Base-by-base conservation (phyloP, 371 early-diverging fungal genomes). In the Mucor plumbeus region DNA sequence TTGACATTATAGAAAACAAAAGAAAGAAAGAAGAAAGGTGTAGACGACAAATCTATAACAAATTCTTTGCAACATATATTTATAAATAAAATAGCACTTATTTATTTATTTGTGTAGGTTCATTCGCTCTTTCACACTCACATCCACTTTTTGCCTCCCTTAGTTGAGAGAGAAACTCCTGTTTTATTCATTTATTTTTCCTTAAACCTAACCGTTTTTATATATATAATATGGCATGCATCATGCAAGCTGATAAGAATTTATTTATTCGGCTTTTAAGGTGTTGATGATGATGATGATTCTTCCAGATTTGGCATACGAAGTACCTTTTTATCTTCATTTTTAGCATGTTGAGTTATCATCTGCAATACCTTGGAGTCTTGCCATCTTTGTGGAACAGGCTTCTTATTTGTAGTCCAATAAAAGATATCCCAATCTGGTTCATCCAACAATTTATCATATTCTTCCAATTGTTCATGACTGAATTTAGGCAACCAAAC, bases 361-460 rank as follows among this genome's bases (percentile, higher is more conserved):
- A 81, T 83, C 17, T 78, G 72, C 74, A 94, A 83, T 5, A 93
- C 87, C 0, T 71, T 50, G 64, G 84, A 86, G 0, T 74, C 64
- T 61, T 73, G 61, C 74, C 91, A 80, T 11, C 69, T 59, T 36
- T 85, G 84, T 1, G 95, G 95, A 10, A 88, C 75, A 14, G 77
- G 70, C 65, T 90, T 91, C 73, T 90, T 89, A 33, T 82, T 79
- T 0, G 92, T 92, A 5, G 88, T 88, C 94, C 95, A 97, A 72
- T 97, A 95, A 73, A 93, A 97, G 66, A 97, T 93, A 76, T 97
- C 97, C 98, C 98, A 97, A 76, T 97, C 98, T 35, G 94, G 93
- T 68, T 95, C 93, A 71, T 95, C 91, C 74, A 98, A 78, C 60
- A 98, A 75, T 60, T 81, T 68, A 72, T 97, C 99, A 61, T 92